phyloP scores from a whole-genome alignment of 768 basidiomycete genomes.

The Termitomyces sp. region DNA sequence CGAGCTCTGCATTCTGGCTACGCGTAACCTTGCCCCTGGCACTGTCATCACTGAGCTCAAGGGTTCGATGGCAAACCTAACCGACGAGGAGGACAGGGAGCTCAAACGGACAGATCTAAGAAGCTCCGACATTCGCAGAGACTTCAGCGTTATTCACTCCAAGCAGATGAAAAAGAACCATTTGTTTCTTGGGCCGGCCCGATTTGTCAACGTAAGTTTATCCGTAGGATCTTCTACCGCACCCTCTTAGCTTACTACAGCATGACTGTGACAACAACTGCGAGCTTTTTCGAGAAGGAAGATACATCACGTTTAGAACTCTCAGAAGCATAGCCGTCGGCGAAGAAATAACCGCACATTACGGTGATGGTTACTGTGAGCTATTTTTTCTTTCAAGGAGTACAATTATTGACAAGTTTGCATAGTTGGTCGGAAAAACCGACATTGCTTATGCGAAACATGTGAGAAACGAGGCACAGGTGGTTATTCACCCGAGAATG shows the following conservation, averaged over 20 bases:
- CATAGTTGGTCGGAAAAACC: slow-evolving; percentile 61
- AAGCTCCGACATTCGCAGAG: slow-evolving; percentile 73
- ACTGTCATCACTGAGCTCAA: slow-evolving; percentile 81
- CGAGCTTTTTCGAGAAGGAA: slow-evolving; percentile 83
- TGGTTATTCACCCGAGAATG: slow-evolving; percentile 62
- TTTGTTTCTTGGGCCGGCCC: slow-evolving; percentile 85
- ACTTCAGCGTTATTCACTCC: slow-evolving; percentile 90
- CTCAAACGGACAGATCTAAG: slow-evolving; percentile 78
- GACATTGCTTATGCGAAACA: slow-evolving; percentile 81
- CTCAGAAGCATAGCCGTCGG: slow-evolving; percentile 72
- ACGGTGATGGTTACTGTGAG: slow-evolving; percentile 88
- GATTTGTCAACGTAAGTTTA: slow-evolving; percentile 81
- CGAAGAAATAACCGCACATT: slow-evolving; percentile 87
- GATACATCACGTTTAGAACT: slow-evolving; percentile 85
- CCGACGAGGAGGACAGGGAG: slow-evolving; percentile 81
- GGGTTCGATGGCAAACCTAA: slow-evolving; percentile 86
- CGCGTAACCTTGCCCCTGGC: slow-evolving; percentile 61
- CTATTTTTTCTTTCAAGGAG: slow-evolving; percentile 16
- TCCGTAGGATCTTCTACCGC: slow-evolving; percentile 17
- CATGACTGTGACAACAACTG: slow-evolving; percentile 90
- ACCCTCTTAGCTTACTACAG: slow-evolving; percentile 35
- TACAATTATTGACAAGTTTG: neutral
- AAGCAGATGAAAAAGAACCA: slow-evolving; percentile 91
- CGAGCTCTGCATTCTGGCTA: slow-evolving; percentile 83
- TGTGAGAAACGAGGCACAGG: slow-evolving; percentile 75